Conservation (phyloP, 768 basidiomycete genomes). For the Auriscalpium orientale region DNA sequence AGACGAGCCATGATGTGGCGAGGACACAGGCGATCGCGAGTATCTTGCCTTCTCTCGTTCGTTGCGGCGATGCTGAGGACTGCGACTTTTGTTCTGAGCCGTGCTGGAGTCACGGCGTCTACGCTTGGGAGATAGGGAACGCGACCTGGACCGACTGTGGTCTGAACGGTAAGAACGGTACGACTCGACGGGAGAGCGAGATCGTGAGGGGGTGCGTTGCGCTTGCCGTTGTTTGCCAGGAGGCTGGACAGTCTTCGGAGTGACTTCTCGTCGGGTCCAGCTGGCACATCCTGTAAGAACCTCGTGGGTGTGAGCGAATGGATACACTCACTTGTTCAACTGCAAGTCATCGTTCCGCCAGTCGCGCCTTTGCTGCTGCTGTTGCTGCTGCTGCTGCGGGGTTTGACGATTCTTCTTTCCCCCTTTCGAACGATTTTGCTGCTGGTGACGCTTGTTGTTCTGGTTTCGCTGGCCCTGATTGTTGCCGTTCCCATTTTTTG, state of each 20-base stretch:
- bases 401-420: constrained; percentile 25
- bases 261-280: constrained; percentile 58
- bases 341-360: constrained; percentile 54
- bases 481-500: constrained; percentile 24
- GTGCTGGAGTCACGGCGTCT: constrained; percentile 47
- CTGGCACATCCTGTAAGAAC: constrained; percentile 26
- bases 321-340: constrained; percentile 60
- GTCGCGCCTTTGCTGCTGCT: constrained; percentile 31
- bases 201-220: constrained; percentile 41
- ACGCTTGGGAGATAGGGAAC: constrained; percentile 53
- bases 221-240: constrained; percentile 36
- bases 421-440: constrained; percentile 13
- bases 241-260: constrained; percentile 32
- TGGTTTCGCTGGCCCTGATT: constrained; percentile 30
- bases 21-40: constrained; percentile 23
- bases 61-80: constrained; percentile 40
- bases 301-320: constrained; percentile 6
- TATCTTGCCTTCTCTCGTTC: constrained; percentile 26
- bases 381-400: constrained; percentile 21
- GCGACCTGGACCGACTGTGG: constrained; percentile 56
- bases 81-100: constrained; percentile 33
- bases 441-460: constrained; percentile 27
- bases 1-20: constrained; percentile 15
- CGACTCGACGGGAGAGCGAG: constrained; percentile 58
- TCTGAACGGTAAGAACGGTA: constrained; percentile 57